Evolutionary conservation across 345 rosid species (phyloP).

Genomic region (Microcos paniculata): DNA sequence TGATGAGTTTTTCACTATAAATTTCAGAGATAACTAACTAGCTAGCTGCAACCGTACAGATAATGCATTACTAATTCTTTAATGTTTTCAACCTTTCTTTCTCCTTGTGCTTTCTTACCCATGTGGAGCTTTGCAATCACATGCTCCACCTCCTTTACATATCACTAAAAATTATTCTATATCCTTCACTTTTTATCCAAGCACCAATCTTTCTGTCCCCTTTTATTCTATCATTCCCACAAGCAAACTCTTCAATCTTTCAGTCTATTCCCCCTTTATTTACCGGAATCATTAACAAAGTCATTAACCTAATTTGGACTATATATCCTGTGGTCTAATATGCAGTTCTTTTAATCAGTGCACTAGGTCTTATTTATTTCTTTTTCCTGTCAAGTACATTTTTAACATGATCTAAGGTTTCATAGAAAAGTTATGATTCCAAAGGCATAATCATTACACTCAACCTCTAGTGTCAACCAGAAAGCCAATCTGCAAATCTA

Average conservation of each 20-base stretch:
- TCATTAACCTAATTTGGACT: slow-evolving; percentile 19
- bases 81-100: not conserved
- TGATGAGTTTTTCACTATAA: not conserved
- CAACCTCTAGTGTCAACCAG: slow-evolving; percentile 26
- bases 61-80: slow-evolving; percentile 15
- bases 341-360: slow-evolving; percentile 18
- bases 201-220: slow-evolving; percentile 25
- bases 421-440: slow-evolving; percentile 21
- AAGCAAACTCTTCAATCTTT: slow-evolving; percentile 2
- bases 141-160: slow-evolving; percentile 28
- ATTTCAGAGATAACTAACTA: not conserved
- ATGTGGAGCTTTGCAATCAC: slow-evolving; percentile 29
- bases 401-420: slow-evolving; percentile 10
- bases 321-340: slow-evolving; percentile 8
- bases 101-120: slow-evolving; percentile 11
- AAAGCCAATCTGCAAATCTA: slow-evolving; percentile 23
- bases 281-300: slow-evolving; percentile 26
- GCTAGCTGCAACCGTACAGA: not conserved
- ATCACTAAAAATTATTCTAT: slow-evolving; percentile 20
- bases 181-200: slow-evolving; percentile 13
- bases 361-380: not conserved
- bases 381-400: slow-evolving; percentile 18
- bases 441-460: slow-evolving; percentile 18
- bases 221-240: slow-evolving; percentile 21
- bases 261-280: slow-evolving; percentile 11